phyloP scores from a whole-genome alignment of 148 eudicot genomes.

The Rhododendron ovatum region DNA sequence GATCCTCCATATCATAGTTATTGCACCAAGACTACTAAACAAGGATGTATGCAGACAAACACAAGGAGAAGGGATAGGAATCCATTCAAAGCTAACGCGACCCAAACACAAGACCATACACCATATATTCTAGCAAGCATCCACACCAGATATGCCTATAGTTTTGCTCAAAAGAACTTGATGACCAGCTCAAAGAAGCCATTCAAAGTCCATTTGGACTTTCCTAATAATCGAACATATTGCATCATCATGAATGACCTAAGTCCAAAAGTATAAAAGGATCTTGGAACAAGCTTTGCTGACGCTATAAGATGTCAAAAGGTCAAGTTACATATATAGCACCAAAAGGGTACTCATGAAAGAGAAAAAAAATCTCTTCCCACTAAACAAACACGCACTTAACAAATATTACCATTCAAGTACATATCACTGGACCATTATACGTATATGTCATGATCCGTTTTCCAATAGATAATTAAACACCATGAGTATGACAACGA shows the following conservation, averaged over 20 bases:
- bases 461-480: background rate
- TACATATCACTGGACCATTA: background rate
- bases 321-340: background rate
- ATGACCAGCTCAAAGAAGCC: background rate
- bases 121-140: background rate
- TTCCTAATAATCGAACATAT: background rate
- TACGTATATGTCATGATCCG: background rate
- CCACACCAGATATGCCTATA: background rate
- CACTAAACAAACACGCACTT: background rate
- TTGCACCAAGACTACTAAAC: background rate
- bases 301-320: background rate
- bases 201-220: background rate
- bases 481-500: background rate
- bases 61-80: background rate
- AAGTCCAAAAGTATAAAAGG: conserved; percentile 6
- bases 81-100: background rate
- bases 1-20: background rate
- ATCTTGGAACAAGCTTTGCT: background rate
- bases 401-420: background rate
- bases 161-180: background rate
- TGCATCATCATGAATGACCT: background rate
- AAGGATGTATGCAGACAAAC: background rate
- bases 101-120: conserved; percentile 1
- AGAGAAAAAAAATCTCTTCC: background rate
- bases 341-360: background rate